phyloP scores from a whole-genome alignment of 371 early-diverging fungal genomes.

The Rhizomucor pusillus region DNA sequence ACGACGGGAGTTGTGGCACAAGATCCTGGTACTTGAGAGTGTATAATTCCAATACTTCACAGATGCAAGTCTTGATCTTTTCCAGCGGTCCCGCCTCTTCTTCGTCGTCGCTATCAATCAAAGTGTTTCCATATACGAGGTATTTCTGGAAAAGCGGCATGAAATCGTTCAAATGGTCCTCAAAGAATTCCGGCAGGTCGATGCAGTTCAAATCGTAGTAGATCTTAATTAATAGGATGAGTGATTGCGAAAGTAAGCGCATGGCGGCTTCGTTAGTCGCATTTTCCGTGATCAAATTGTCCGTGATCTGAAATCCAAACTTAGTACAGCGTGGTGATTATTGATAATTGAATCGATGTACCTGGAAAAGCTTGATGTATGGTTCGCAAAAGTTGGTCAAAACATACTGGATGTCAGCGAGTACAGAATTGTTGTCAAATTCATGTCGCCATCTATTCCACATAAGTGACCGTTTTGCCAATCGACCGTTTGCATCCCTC shows the following conservation, averaged over 20 bases:
- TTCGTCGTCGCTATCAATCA: slow-evolving; percentile 73
- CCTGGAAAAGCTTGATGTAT: slow-evolving; percentile 80
- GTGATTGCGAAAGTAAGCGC: slow-evolving; percentile 67
- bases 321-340: background rate
- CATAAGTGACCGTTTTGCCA: background rate
- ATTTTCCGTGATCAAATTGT: slow-evolving; percentile 72
- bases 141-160: slow-evolving; percentile 84
- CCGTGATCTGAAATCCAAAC: slow-evolving; percentile 62
- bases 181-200: slow-evolving; percentile 96
- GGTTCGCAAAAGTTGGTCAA: slow-evolving; percentile 80
- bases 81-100: slow-evolving; percentile 86
- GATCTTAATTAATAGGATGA: slow-evolving; percentile 81
- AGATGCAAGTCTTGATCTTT: slow-evolving; percentile 85
- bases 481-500: slow-evolving; percentile 3
- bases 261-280: slow-evolving; percentile 61
- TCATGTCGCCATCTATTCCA: slow-evolving; percentile 81
- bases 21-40: slow-evolving; percentile 89
- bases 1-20: slow-evolving; percentile 72
- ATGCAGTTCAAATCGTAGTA: slow-evolving; percentile 91
- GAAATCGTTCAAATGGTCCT: slow-evolving; percentile 80
- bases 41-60: slow-evolving; percentile 88
- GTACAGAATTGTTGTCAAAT: slow-evolving; percentile 77
- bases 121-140: slow-evolving; percentile 74
- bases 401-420: slow-evolving; percentile 88
- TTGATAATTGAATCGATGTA: slow-evolving; percentile 21